Evolutionary conservation across 2,329 filamentous ascomycete genomes (phyloP).

Genomic region (Colletotrichum orchidophilum): DNA sequence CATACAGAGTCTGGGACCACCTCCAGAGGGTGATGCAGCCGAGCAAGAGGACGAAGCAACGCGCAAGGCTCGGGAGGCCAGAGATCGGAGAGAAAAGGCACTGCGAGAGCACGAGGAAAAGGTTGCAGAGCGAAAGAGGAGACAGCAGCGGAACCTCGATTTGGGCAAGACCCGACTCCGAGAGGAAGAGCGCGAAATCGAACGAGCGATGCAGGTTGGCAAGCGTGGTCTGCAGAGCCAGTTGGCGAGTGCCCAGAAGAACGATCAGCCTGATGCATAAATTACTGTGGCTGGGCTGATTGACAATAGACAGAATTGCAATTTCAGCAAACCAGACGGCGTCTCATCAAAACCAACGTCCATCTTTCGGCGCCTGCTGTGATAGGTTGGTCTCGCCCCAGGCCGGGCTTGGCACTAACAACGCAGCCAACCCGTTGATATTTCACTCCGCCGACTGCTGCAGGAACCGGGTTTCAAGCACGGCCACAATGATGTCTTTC

Average conservation of each 20-base stretch:
- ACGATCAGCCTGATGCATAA: slow-evolving; percentile 22
- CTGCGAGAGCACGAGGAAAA: slow-evolving; percentile 63
- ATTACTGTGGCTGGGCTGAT: not conserved
- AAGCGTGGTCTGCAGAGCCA: slow-evolving; percentile 74
- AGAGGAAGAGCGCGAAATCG: slow-evolving; percentile 74
- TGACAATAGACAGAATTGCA: not conserved
- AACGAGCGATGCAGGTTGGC: slow-evolving; percentile 73
- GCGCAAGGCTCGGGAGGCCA: slow-evolving; percentile 59
- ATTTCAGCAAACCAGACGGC: not conserved
- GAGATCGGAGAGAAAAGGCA: slow-evolving; percentile 71
- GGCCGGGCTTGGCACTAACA: slow-evolving; percentile 10
- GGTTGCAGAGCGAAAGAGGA: slow-evolving; percentile 71
- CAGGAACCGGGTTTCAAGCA: slow-evolving; percentile 32
- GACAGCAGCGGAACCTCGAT: slow-evolving; percentile 66
- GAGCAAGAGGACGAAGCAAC: slow-evolving; percentile 61
- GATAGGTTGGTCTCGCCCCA: not conserved
- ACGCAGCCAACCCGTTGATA: not conserved
- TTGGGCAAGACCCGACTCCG: slow-evolving; percentile 68
- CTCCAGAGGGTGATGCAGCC: slow-evolving; percentile 50
- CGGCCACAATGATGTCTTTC: not conserved
- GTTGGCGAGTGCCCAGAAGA: slow-evolving; percentile 48
- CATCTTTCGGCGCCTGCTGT: not conserved
- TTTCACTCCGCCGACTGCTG: slow-evolving; percentile 19
- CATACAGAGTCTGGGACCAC: slow-evolving; percentile 69
- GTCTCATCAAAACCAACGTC: not conserved